phyloP scores from a whole-genome alignment of 2,329 filamentous ascomycete genomes.

The Aphanoascus verrucosus region DNA sequence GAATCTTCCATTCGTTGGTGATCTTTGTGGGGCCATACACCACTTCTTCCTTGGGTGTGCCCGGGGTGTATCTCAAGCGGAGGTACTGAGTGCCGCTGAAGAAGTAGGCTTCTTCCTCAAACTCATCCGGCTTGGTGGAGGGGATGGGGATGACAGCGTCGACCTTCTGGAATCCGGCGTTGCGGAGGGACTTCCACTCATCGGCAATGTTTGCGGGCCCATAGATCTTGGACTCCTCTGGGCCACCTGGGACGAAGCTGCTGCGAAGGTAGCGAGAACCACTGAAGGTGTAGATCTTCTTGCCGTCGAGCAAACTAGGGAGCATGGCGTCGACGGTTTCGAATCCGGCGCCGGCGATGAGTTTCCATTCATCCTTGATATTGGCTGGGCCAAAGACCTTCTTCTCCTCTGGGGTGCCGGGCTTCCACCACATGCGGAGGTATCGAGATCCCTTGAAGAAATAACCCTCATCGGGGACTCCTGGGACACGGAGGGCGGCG shows the following conservation, averaged over 20 bases:
- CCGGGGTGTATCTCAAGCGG: conserved; percentile 2
- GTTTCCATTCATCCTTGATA: conserved; percentile 5
- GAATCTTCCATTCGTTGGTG: conserved; percentile 4
- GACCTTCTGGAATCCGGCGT: conserved; percentile 5
- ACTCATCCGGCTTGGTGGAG: not conserved
- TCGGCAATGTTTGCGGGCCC: conserved; percentile 3
- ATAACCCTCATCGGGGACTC: not conserved
- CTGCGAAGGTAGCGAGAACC: not conserved
- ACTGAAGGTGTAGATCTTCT: conserved; percentile 7
- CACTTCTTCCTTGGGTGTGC: conserved; percentile 5
- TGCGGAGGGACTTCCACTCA: conserved; percentile 4
- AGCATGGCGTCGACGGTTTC: conserved; percentile 4
- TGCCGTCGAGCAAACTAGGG: not conserved
- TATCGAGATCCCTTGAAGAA: conserved; percentile 6
- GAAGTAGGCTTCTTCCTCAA: conserved; percentile 9
- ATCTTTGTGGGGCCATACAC: conserved; percentile 2
- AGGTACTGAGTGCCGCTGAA: conserved; percentile 4
- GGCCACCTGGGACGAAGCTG: conserved; percentile 1
- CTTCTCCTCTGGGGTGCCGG: conserved; percentile 5
- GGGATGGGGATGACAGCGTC: conserved; percentile 11
- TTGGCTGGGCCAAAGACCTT: conserved; percentile 4
- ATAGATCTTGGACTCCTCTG: conserved; percentile 1
- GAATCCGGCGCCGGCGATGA: conserved; percentile 5
- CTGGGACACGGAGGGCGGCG: conserved; percentile 2
- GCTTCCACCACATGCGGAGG: conserved; percentile 10